These are phyloP conservation scores for Cucurbita argyrosperma DNA, from an alignment of 306 rosid genomes.

Conservation along the genomic window DNA sequence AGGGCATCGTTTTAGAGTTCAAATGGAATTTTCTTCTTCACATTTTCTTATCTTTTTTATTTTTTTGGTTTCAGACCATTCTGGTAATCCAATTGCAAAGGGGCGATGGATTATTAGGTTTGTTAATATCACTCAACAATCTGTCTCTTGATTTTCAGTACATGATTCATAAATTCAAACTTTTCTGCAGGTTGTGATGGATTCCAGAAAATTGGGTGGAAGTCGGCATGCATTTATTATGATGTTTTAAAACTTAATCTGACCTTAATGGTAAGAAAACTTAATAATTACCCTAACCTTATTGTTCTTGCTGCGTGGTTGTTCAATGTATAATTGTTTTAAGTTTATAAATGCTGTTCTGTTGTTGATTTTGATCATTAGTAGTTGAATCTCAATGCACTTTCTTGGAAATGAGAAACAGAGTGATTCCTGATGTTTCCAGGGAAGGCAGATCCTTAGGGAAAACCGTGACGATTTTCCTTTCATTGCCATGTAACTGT, in stretches of 20 bases:
- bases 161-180: not conserved
- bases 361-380: not conserved
- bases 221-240: conserved; percentile 18
- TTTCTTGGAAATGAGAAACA: not conserved
- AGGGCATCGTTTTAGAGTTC: not conserved
- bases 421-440: conserved; percentile 1
- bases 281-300: not conserved
- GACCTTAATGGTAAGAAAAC: conserved; percentile 22
- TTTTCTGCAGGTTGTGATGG: conserved; percentile 43
- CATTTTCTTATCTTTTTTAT: not conserved
- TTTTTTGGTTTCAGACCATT: conserved; percentile 15
- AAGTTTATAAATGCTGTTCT: not conserved
- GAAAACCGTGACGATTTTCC: conserved; percentile 11
- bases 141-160: not conserved
- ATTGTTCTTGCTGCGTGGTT: not conserved
- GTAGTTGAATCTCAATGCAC: not conserved
- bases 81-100: conserved; percentile 16
- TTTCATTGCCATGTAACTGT: conserved; percentile 45
- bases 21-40: not conserved
- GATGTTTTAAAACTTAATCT: conserved; percentile 12
- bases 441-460: conserved; percentile 5
- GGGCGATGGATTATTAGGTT: conserved; percentile 18
- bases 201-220: conserved; percentile 31
- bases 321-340: not conserved
- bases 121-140: not conserved